Evolutionary conservation across 257 asterid genomes (phyloP).

Genomic region (Solanum chmielewskii): DNA sequence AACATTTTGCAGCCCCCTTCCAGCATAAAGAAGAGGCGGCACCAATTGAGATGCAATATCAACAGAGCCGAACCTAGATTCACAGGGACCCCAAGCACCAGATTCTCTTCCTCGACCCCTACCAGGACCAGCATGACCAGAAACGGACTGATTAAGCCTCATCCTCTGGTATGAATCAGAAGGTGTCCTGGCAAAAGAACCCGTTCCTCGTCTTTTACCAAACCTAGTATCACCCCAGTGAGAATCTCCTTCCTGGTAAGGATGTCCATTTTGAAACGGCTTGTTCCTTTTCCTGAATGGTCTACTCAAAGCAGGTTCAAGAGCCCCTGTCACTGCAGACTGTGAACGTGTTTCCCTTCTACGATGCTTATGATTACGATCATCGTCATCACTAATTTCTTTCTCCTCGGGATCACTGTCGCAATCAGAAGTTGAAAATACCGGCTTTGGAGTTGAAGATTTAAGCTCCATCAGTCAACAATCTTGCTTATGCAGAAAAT

Average conservation of each 20-base stretch:
- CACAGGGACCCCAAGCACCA: slow-evolving; percentile 55
- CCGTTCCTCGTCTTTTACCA: slow-evolving; percentile 49
- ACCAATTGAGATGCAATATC: slow-evolving; percentile 61
- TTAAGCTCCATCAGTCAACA: slow-evolving; percentile 50
- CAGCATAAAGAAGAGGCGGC: slow-evolving; percentile 58
- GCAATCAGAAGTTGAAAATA: slow-evolving; percentile 52
- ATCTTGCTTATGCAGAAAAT: not conserved
- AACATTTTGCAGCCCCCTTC: slow-evolving; percentile 61
- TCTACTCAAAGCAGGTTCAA: slow-evolving; percentile 46
- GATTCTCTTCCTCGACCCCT: slow-evolving; percentile 79
- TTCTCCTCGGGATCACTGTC: slow-evolving; percentile 74
- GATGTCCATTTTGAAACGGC: slow-evolving; percentile 68
- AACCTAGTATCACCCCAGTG: slow-evolving; percentile 51
- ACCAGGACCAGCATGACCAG: slow-evolving; percentile 41
- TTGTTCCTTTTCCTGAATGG: slow-evolving; percentile 66
- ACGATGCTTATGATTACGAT: slow-evolving; percentile 97
- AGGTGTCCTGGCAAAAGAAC: slow-evolving; percentile 51
- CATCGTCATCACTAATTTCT: slow-evolving; percentile 91
- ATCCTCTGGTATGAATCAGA: slow-evolving; percentile 50
- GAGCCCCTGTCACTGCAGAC: slow-evolving; percentile 56
- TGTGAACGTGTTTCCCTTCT: slow-evolving; percentile 60
- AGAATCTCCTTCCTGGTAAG: slow-evolving; percentile 50
- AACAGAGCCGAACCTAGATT: slow-evolving; percentile 60
- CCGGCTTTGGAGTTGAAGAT: slow-evolving; percentile 57
- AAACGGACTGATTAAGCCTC: slow-evolving; percentile 41